Evolutionary conservation across 2,329 filamentous ascomycete species (phyloP).

Genomic region (Alternaria postmessia): DNA sequence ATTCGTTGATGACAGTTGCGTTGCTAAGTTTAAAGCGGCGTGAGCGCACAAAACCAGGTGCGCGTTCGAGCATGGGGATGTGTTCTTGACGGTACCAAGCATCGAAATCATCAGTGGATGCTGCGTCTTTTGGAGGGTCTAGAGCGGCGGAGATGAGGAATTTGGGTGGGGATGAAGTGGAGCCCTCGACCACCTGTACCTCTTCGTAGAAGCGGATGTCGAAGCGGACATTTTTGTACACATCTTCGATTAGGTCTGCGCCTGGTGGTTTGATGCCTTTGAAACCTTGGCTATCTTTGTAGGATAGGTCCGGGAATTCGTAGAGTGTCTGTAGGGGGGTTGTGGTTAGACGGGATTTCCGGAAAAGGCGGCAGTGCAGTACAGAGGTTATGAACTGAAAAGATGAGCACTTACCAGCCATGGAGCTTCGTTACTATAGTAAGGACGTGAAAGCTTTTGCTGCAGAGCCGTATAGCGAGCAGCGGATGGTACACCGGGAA

Average conservation of each 20-base stretch:
- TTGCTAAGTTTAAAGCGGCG: constrained; percentile 28
- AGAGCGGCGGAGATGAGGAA: constrained; percentile 24
- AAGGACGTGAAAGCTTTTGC: constrained; percentile 10
- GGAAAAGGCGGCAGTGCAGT: not conserved
- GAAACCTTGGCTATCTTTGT: constrained; percentile 30
- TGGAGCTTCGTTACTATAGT: constrained; percentile 19
- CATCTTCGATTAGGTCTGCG: constrained; percentile 24
- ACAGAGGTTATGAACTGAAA: not conserved
- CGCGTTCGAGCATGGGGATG: constrained; percentile 12
- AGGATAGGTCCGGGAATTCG: constrained; percentile 36
- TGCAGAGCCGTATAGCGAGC: constrained; percentile 33
- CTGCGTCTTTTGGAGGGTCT: constrained; percentile 10
- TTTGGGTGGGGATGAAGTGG: constrained; percentile 9
- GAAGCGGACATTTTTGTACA: constrained; percentile 40
- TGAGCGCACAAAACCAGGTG: constrained; percentile 30
- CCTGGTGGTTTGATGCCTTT: constrained; percentile 32
- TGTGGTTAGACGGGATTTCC: not conserved
- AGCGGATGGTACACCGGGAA: constrained; percentile 35
- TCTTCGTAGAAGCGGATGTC: constrained; percentile 39
- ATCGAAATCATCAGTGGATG: constrained; percentile 25
- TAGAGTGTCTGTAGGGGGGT: constrained; percentile 28
- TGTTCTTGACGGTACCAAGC: constrained; percentile 35
- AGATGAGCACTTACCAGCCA: constrained; percentile 27
- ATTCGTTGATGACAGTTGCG: constrained; percentile 30
- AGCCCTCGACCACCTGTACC: constrained; percentile 1